Conservation (phyloP, 352 stramenopile genomes). For the Globisporangium lucens region DNA sequence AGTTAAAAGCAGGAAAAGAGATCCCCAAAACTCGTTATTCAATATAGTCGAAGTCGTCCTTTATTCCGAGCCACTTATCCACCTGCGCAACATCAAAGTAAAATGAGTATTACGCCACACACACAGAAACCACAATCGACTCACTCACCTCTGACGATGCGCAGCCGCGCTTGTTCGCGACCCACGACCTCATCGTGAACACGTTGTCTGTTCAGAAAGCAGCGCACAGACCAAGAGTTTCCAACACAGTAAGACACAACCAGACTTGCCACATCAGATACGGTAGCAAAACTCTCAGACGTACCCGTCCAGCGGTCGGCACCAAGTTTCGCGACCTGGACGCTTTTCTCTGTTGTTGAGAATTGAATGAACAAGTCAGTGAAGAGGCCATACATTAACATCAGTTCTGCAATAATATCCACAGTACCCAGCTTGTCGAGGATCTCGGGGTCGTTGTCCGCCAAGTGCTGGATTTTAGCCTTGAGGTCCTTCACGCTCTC, state of each 20-base stretch:
- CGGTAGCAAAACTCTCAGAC: background rate
- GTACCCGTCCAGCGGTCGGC: constrained; percentile 76
- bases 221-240: background rate
- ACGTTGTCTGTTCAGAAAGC: constrained; percentile 57
- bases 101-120: background rate
- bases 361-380: background rate
- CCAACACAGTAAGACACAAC: background rate
- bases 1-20: background rate
- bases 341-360: constrained; percentile 36
- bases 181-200: constrained; percentile 79
- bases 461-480: constrained; percentile 56
- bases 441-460: constrained; percentile 72
- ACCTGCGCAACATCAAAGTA: constrained; percentile 30
- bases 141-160: constrained; percentile 45
- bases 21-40: constrained; percentile 22
- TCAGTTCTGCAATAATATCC: background rate
- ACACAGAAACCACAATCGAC: background rate
- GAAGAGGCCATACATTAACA: background rate
- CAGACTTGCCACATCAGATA: background rate
- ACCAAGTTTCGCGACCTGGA: constrained; percentile 63
- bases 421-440: constrained; percentile 54
- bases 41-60: constrained; percentile 86
- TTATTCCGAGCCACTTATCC: constrained; percentile 84
- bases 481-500: constrained; percentile 42
- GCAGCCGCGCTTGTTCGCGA: constrained; percentile 73